Evolutionary conservation across 345 rosid genomes (phyloP).

Genomic region (Carallia pectinifolia): DNA sequence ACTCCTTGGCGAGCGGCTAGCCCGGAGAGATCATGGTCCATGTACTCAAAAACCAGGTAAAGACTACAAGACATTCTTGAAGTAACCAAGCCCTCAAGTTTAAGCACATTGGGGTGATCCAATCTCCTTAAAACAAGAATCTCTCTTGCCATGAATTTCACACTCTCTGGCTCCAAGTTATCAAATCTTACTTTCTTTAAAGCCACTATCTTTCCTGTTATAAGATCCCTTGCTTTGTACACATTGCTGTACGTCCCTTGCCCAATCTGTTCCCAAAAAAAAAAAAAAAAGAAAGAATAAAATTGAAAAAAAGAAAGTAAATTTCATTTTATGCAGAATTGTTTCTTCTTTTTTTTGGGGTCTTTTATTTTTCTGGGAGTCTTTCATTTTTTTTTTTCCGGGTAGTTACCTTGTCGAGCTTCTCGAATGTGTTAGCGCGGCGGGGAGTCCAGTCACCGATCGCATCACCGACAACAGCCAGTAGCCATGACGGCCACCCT

Average conservation of each 20-base stretch:
- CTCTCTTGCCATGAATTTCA: slow-evolving; percentile 95
- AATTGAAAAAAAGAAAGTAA: neutral
- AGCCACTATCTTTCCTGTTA: slow-evolving; percentile 85
- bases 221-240: slow-evolving; percentile 80
- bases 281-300: neutral
- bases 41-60: slow-evolving; percentile 83
- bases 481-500: slow-evolving; percentile 85
- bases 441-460: slow-evolving; percentile 78
- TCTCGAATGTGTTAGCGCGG: slow-evolving; percentile 72
- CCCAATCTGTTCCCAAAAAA: slow-evolving; percentile 88
- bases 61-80: slow-evolving; percentile 89
- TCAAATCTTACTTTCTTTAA: slow-evolving; percentile 94
- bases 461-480: slow-evolving; percentile 73
- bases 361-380: too few species aligned
- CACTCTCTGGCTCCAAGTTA: slow-evolving; percentile 86
- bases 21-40: slow-evolving; percentile 96
- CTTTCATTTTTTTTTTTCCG: neutral
- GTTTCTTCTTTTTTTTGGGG: too few species aligned
- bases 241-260: slow-evolving; percentile 96
- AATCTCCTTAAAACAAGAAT: slow-evolving; percentile 69
- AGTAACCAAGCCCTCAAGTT: slow-evolving; percentile 84
- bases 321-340: neutral
- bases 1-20: slow-evolving; percentile 62
- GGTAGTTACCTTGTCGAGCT: slow-evolving; percentile 67
- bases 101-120: slow-evolving; percentile 84